Base-by-base conservation (phyloP, 148 eudicot species). In the Diospyros lotus region DNA sequence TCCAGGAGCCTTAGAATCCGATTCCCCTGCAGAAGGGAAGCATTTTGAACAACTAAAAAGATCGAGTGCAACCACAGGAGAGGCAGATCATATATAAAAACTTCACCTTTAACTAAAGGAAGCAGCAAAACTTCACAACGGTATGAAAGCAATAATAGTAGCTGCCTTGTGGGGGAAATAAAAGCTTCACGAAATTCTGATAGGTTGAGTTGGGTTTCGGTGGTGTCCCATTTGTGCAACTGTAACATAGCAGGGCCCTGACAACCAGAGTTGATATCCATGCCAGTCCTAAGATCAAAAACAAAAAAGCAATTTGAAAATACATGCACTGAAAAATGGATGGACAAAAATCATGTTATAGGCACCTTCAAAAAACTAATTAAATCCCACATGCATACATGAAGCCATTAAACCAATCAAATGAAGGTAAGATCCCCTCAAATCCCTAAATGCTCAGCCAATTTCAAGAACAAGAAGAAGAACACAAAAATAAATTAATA, bases 151-250 rank as follows among this genome's bases (percentile, higher is more conserved):
- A 95, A 81, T 73, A 92, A 50, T 77, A 95, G 56, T 17, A 86
- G 76, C 80, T 89, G 86, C 82, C 90, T 85, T 4, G 93, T 85
- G 1, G 98, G 98, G 73, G 98, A 92, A 63, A 95, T 80, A 78
- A 90, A 95, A 67, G 91, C 98, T 85, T 95, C 96, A 13, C 79
- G 78, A 76, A 86, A 95, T 79, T 88, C 87, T 28, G 90, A 85
- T 45, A 86, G 72, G 69, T 87, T 82, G 39, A 80, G 67, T 71
- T 76, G 79, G 56, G 84, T 53, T 70, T 69, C 82, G 50, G 92
- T 82, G 50, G 89, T 72, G 64, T 83, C 89, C 96, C 92, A 92
- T 79, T 88, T 90, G 74, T 84, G 89, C 90, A 95, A 73, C 88
- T 90, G 91, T 81, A 95, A 83, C 75, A 95, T 80, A 56, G 85